A percentile compares a stretch with the other conserved stretches of the same genome.
These are phyloP conservation scores for Acarospora socialis DNA, from an alignment of 2,329 filamentous ascomycete genomes.

Conservation along the genomic window DNA sequence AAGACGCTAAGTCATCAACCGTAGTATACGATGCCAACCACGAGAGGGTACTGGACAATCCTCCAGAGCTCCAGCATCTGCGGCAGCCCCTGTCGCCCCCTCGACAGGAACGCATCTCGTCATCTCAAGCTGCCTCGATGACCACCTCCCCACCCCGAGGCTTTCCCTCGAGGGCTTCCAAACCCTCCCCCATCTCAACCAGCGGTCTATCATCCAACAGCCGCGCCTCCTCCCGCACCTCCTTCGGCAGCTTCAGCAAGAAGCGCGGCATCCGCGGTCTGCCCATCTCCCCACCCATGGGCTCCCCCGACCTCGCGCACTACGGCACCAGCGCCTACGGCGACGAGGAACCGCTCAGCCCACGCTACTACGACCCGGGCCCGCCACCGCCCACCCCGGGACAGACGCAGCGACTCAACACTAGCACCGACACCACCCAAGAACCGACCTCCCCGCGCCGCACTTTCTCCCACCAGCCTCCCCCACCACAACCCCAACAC, in stretches of 20 bases:
- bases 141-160: constrained; percentile 8
- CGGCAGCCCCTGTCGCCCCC: constrained; percentile 10
- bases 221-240: constrained; percentile 23
- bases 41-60: too few species aligned
- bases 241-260: constrained; percentile 22
- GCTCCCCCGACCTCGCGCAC: constrained; percentile 30
- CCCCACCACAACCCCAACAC: constrained; percentile 7
- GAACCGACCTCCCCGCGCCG: too few species aligned
- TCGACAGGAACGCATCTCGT: constrained; percentile 13
- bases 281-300: constrained; percentile 42
- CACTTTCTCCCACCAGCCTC: constrained; percentile 7
- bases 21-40: too few species aligned
- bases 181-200: constrained; percentile 24
- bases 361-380: constrained; percentile 40
- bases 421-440: constrained; percentile 2
- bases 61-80: constrained; percentile 21
- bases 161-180: constrained; percentile 22
- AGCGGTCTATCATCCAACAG: constrained; percentile 20
- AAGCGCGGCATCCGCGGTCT: constrained; percentile 40
- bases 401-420: constrained; percentile 14
- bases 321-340: constrained; percentile 29
- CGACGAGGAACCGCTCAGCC: constrained; percentile 41
- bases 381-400: constrained; percentile 39
- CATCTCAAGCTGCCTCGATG: constrained; percentile 10
- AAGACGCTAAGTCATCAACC: constrained; percentile 42